Conservation (phyloP, 768 basidiomycete genomes). For the Suillus fuscotomentosus region DNA sequence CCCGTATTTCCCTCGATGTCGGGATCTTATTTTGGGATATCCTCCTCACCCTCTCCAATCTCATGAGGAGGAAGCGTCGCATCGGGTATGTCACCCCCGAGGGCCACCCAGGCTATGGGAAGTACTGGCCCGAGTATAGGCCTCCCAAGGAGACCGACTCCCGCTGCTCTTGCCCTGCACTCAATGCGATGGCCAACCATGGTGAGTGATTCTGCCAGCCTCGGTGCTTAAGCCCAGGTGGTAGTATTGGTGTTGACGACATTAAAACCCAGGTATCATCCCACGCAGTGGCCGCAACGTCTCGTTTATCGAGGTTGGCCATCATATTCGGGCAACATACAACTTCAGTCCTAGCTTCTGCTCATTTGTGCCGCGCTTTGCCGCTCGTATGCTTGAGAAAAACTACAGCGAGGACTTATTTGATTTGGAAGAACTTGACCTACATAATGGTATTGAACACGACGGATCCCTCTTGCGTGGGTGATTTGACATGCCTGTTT, state of each 20-base stretch:
- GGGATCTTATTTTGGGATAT: constrained; percentile 51
- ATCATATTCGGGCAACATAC: constrained; percentile 51
- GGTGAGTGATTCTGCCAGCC: constrained; percentile 38
- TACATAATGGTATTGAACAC: constrained; percentile 61
- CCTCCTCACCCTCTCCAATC: constrained; percentile 48
- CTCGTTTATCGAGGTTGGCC: constrained; percentile 46
- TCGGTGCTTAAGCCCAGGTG: neutral
- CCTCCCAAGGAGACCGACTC: constrained; percentile 63
- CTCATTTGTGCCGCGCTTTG: constrained; percentile 60
- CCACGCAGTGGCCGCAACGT: constrained; percentile 69
- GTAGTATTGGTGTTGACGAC: neutral
- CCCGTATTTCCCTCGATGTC: constrained; percentile 7
- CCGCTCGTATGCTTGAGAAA: constrained; percentile 56
- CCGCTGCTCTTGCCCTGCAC: constrained; percentile 67
- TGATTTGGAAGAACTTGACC: constrained; percentile 62
- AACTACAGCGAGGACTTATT: constrained; percentile 56
- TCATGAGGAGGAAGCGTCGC: constrained; percentile 41
- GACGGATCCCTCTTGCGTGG: constrained; percentile 33
- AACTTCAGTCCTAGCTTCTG: constrained; percentile 73
- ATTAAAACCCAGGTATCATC: constrained; percentile 33
- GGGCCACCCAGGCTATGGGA: constrained; percentile 55
- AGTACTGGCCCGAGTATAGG: constrained; percentile 69
- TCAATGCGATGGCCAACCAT: constrained; percentile 84
- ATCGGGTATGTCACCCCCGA: constrained; percentile 55
- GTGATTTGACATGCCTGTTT: constrained; percentile 4